Conservation (phyloP, 805 yeast species). For the Sugiyamaella smithiae region DNA sequence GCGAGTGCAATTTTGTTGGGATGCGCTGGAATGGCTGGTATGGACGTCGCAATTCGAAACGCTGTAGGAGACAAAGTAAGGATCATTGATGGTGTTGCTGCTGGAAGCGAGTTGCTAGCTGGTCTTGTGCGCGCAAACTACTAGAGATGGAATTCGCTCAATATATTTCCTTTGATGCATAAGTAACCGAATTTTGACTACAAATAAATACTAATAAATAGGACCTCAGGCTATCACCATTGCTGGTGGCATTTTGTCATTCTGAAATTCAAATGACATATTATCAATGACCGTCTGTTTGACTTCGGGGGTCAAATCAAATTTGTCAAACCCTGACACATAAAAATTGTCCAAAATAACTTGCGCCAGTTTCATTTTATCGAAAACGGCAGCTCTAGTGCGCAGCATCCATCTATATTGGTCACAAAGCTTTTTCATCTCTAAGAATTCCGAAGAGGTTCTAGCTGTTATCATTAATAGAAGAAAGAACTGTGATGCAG, state of each 20-base stretch:
- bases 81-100: constrained; percentile 48
- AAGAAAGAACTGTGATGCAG: background rate
- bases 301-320: background rate
- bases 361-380: background rate
- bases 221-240: background rate
- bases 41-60: constrained; percentile 39
- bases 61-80: constrained; percentile 38
- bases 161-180: background rate
- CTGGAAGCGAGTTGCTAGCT: constrained; percentile 45
- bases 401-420: background rate
- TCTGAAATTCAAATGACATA: background rate
- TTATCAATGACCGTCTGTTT: background rate
- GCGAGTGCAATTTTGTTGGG: constrained; percentile 47
- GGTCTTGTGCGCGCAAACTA: constrained; percentile 26
- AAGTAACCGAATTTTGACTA: background rate
- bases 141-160: background rate
- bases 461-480: background rate
- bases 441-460: background rate
- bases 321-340: background rate
- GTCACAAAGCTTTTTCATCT: background rate
- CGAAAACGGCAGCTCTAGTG: background rate
- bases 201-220: background rate
- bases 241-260: background rate
- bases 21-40: constrained; percentile 56
- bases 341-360: background rate